Evolutionary conservation across 352 stramenopile species (phyloP).

Genomic region (Phytophthora hibernalis): DNA sequence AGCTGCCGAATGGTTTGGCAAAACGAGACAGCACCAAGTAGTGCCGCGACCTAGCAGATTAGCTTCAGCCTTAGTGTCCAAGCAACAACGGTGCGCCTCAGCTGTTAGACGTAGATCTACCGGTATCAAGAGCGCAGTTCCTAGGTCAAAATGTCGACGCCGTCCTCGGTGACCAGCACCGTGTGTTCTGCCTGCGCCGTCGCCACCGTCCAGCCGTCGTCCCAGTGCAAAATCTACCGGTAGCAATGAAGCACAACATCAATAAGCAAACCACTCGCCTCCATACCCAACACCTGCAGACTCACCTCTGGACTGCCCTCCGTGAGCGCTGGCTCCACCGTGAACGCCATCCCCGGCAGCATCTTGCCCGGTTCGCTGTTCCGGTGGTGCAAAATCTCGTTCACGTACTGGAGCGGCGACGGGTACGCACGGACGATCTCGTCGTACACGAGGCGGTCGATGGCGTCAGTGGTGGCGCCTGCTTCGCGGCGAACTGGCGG

Average conservation of each 20-base stretch:
- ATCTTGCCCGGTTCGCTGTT: constrained; percentile 87
- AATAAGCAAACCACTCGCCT: neutral
- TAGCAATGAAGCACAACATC: constrained; percentile 1
- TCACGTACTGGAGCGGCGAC: constrained; percentile 96
- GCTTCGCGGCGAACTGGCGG: constrained; percentile 77
- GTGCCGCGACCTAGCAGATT: neutral
- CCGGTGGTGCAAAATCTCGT: constrained; percentile 94
- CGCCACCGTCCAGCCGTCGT: constrained; percentile 97
- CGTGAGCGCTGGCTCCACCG: constrained; percentile 98
- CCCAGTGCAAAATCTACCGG: constrained; percentile 89
- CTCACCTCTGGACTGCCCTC: constrained; percentile 89
- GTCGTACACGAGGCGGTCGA: constrained; percentile 93
- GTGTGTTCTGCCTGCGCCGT: constrained; percentile 99
- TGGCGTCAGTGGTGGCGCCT: constrained; percentile 93
- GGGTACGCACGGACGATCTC: constrained; percentile 92
- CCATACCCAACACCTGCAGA: neutral
- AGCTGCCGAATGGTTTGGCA: constrained; percentile 23
- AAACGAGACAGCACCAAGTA: constrained; percentile 20
- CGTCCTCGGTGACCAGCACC: constrained; percentile 95
- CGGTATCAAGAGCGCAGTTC: neutral
- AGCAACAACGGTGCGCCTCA: constrained; percentile 9
- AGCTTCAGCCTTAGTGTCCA: too few relatives aligned
- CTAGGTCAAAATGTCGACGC: constrained; percentile 95
- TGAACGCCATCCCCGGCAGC: constrained; percentile 97
- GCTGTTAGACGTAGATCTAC: constrained; percentile 23